These are phyloP conservation scores for Neurospora tetrasperma DNA, from an alignment of 495 filamentous ascomycete genomes.

Conservation along the genomic window DNA sequence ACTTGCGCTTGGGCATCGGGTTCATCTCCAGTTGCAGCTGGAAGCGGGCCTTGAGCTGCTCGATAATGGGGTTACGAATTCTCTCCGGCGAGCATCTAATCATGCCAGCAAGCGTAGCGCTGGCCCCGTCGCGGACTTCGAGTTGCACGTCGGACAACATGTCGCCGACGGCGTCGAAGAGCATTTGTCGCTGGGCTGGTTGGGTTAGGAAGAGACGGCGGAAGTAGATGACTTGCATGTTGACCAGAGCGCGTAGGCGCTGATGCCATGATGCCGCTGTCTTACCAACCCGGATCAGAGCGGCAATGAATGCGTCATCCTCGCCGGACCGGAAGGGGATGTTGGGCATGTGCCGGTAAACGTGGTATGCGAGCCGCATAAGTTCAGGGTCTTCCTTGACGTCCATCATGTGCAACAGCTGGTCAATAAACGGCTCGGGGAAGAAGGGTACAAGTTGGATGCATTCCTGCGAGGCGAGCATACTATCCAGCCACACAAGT, in stretches of 20 bases:
- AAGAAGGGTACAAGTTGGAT: slow-evolving; percentile 87
- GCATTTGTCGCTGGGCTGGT: slow-evolving; percentile 58
- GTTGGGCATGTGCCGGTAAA: slow-evolving; percentile 94
- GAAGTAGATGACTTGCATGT: slow-evolving; percentile 99
- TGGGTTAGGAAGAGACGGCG: slow-evolving; percentile 89
- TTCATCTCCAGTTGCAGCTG: slow-evolving; percentile 64
- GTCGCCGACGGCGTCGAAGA: slow-evolving; percentile 82
- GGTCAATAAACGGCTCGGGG: slow-evolving; percentile 75
- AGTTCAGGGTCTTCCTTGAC: slow-evolving; percentile 97
- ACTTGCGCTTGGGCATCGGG: slow-evolving; percentile 68
- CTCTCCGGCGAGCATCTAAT: slow-evolving; percentile 87
- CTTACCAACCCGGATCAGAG: slow-evolving; percentile 80
- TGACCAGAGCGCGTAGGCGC: slow-evolving; percentile 90
- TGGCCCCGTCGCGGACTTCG: slow-evolving; percentile 89
- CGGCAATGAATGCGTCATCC: slow-evolving; percentile 70
- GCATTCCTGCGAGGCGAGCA: slow-evolving; percentile 84
- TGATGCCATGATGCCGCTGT: slow-evolving; percentile 91
- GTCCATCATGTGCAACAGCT: slow-evolving; percentile 99
- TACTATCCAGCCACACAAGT: slow-evolving; percentile 87
- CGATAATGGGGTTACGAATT: slow-evolving; percentile 67
- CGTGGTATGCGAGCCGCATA: slow-evolving; percentile 88
- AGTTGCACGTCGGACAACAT: slow-evolving; percentile 91
- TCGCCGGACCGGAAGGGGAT: slow-evolving; percentile 85
- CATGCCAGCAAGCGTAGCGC: slow-evolving; percentile 91
- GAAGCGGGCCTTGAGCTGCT: slow-evolving; percentile 67